Evolutionary conservation across 352 stramenopile genomes (phyloP), one percentile per base, ranked within the genome.

Genomic region (Chrysophaeum taylorii): DNA sequence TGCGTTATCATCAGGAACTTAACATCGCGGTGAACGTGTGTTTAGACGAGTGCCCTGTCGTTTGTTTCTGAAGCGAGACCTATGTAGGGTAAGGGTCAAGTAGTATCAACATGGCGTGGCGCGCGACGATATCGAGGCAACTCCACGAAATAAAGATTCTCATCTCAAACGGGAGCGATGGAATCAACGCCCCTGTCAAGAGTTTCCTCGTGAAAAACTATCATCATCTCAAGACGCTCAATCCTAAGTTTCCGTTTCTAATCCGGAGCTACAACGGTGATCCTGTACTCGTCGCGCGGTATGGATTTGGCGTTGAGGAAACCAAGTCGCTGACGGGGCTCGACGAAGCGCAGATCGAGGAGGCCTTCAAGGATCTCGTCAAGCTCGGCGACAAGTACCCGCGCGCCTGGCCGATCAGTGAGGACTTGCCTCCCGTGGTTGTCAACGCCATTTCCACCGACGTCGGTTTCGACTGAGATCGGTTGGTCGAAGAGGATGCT

Each of bases 91-190:
- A n/a, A n/a, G n/a, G n/a, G n/a, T n/a, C n/a, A n/a, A n/a, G n/a
- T n/a, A n/a, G n/a, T n/a, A n/a, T n/a, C n/a, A n/a, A n/a, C n/a
- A 60, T 60, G 48, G 48, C 48, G 18, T 60, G 48, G 48, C 48
- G 48, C 48, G 48, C 48, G 18, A 18, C 33, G 18, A 31, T 60
- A 18, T 60, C 48, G 48, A 5, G 25, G 48, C 48, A 25, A 7
- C 48, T 60, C 48, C 48, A 60, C 48, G 48, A 60, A 25, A 18
- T 60, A 25, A 18, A 25, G 5, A 60, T 60, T 25, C n/a, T n/a
- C n/a, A n/a, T n/a, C n/a, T n/a, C n/a, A n/a, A n/a, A n/a, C n/a
- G n/a, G n/a, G n/a, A n/a, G n/a, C n/a, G n/a, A n/a, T n/a, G n/a
- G n/a, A n/a, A 25, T 60, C 18, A 33, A 25, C 48, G 48, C 18